A percentile compares a stretch with the other conserved stretches of the same genome.
Conservation (phyloP, 2,329 filamentous ascomycete genomes). For the Diplodia intermedia region DNA sequence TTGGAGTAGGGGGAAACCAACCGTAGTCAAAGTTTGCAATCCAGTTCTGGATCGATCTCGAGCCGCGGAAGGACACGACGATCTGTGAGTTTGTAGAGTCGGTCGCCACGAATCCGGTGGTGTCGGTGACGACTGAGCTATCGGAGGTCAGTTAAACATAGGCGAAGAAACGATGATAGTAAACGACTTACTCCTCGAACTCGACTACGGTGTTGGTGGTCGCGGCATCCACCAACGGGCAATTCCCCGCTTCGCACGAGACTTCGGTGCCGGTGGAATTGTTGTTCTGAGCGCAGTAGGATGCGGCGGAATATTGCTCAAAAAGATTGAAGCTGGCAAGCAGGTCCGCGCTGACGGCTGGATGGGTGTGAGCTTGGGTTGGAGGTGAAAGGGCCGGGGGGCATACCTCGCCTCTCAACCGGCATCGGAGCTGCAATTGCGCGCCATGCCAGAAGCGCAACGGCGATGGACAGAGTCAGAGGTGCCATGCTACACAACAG, state of each 20-base stretch:
- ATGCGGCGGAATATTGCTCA: slow-evolving; percentile 55
- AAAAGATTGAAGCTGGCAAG: slow-evolving; percentile 31
- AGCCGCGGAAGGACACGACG: slow-evolving; percentile 67
- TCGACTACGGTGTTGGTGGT: slow-evolving; percentile 47
- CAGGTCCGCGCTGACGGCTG: slow-evolving; percentile 30
- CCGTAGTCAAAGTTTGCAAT: slow-evolving; percentile 61
- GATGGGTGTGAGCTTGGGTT: background rate
- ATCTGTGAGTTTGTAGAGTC: slow-evolving; percentile 60
- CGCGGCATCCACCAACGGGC: slow-evolving; percentile 39
- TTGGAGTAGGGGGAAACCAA: slow-evolving; percentile 33
- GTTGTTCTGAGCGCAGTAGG: slow-evolving; percentile 52
- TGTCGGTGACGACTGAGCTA: slow-evolving; percentile 42
- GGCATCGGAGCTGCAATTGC: slow-evolving; percentile 10
- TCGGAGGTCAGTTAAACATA: background rate
- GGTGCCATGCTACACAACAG: slow-evolving; percentile 7
- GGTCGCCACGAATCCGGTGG: slow-evolving; percentile 55
- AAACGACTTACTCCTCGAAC: slow-evolving; percentile 47
- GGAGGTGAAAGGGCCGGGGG: background rate
- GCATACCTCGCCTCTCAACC: slow-evolving; percentile 24
- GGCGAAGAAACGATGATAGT: background rate
- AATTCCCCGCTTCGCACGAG: slow-evolving; percentile 15
- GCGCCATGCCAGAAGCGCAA: background rate
- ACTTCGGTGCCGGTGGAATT: slow-evolving; percentile 15
- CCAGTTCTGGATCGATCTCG: slow-evolving; percentile 66
- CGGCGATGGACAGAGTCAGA: slow-evolving; percentile 13